Evolutionary conservation across 345 rosid species (phyloP), one percentile per base, ranked within the genome.

Genomic region (Heritiera littoralis): DNA sequence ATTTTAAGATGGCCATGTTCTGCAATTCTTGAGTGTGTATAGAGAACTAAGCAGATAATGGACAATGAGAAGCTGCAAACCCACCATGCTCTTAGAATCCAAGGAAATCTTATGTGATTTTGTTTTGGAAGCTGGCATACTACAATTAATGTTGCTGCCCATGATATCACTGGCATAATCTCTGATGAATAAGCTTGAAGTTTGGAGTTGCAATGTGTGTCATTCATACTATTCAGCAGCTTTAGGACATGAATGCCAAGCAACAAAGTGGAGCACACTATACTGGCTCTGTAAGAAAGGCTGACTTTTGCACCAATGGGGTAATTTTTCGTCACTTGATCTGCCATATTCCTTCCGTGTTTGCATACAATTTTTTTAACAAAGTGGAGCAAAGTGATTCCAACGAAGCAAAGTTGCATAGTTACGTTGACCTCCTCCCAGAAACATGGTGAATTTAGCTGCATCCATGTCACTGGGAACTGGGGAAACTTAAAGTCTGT

Each of bases 21-120:
- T 59, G 66, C 52, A 70, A 80, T 81, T 63, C 82, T 81, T 76
- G 66, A 80, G 73, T 70, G 81, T 69, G 78, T 78, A 23, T 85
- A 76, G 46, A 90, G 77, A 76, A 84, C 83, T 0, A 81, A 80
- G 81, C 86, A 65, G 60, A 72, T 43, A 60, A 74, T 51, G 60
- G 86, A 88, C 58, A 90, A 64, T 30, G 86, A 65, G 93, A 92
- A 95, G 86, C 87, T 86, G 86, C 88, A 93, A 77, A 89, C 67
- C 98, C 98, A 95, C 98, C 97, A 95, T 64, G 85, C 80, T 80
- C 98, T 88, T 74, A 93, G 75, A 77, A 89, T 83, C 92, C 90
- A 88, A 66, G 98, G 97, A 80, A 89, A 89, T 84, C 80, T 86
- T 59, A 66, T 63, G 32, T 82, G 59, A 81, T 54, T 84, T 28